Percentiles rank a stretch among this genome's conserved stretches.
Conservation (phyloP, 139 green algal genomes). For the Chlamydomonas eustigma region DNA sequence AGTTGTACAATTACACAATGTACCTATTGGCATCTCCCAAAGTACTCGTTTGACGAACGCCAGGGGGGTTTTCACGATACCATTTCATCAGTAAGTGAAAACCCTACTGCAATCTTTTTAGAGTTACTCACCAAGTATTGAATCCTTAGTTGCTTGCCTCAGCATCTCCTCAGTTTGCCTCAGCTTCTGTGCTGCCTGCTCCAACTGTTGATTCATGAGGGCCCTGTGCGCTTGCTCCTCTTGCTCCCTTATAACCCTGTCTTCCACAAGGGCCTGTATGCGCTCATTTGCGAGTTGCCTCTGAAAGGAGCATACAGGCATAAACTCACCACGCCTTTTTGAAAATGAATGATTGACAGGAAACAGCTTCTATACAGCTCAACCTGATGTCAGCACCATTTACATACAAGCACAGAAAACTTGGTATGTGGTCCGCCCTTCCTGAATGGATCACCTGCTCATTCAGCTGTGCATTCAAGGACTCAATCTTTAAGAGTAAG, state of each 20-base stretch:
- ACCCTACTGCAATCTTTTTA: no score
- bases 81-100: no score
- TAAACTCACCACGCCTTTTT: slow-evolving; percentile 36
- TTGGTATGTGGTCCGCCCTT: neutral
- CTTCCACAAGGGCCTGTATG: slow-evolving; percentile 68
- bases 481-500: slow-evolving; percentile 72
- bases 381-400: no score
- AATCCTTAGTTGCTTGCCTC: slow-evolving; percentile 67
- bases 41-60: no score
- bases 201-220: slow-evolving; percentile 25
- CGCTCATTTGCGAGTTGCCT: slow-evolving; percentile 70
- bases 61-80: no score
- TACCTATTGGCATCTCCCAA: no score
- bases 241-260: slow-evolving; percentile 66
- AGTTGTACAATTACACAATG: no score
- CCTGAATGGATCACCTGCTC: slow-evolving; percentile 52
- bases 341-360: neutral
- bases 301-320: slow-evolving; percentile 36
- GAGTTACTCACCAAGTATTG: slow-evolving; percentile 68
- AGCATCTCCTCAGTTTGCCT: slow-evolving; percentile 61
- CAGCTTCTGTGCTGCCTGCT: neutral
- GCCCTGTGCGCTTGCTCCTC: slow-evolving; percentile 62
- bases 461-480: slow-evolving; percentile 75
- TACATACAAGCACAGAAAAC: neutral
- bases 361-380: no score